phyloP scores from a whole-genome alignment of 108 stramenopile genomes.

The Pelagomonas calceolata region DNA sequence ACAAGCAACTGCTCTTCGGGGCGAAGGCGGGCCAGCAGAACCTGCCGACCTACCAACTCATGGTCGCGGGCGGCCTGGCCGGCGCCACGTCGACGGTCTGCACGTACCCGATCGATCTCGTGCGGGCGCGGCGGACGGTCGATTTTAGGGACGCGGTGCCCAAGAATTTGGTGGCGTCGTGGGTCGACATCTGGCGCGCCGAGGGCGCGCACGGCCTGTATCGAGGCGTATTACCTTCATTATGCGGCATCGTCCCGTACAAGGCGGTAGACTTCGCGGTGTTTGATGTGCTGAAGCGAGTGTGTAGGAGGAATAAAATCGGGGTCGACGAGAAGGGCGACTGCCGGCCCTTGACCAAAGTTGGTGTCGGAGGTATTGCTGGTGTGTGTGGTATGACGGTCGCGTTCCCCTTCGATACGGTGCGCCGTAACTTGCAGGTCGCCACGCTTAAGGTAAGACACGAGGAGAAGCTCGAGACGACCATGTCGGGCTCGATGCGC shows the following conservation, averaged over 20 bases:
- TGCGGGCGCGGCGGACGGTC: slow-evolving; percentile 11
- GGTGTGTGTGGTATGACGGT: neutral
- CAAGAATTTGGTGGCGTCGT: neutral
- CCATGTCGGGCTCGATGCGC: neutral
- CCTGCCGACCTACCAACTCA: neutral
- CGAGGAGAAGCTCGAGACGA: neutral
- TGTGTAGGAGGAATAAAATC: neutral
- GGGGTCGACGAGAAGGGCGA: neutral
- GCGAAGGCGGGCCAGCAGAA: neutral
- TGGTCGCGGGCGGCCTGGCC: slow-evolving; percentile 10
- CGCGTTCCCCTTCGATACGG: neutral
- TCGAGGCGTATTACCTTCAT: slow-evolving; percentile 1
- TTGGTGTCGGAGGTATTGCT: neutral
- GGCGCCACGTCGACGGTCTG: slow-evolving; percentile 7
- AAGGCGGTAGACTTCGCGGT: slow-evolving; percentile 10
- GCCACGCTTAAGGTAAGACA: neutral
- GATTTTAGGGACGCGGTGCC: neutral
- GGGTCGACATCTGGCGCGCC: neutral
- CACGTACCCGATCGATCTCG: slow-evolving; percentile 20
- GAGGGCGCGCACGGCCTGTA: slow-evolving; percentile 2
- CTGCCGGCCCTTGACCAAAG: neutral
- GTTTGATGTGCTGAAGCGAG: slow-evolving; percentile 12
- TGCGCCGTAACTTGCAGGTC: neutral
- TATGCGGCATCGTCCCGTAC: slow-evolving; percentile 9
- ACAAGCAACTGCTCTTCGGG: slow-evolving; percentile 1